These are phyloP conservation scores for Talaromyces amestolkiae DNA, from an alignment of 2,329 filamentous ascomycete species.

Conservation along the genomic window DNA sequence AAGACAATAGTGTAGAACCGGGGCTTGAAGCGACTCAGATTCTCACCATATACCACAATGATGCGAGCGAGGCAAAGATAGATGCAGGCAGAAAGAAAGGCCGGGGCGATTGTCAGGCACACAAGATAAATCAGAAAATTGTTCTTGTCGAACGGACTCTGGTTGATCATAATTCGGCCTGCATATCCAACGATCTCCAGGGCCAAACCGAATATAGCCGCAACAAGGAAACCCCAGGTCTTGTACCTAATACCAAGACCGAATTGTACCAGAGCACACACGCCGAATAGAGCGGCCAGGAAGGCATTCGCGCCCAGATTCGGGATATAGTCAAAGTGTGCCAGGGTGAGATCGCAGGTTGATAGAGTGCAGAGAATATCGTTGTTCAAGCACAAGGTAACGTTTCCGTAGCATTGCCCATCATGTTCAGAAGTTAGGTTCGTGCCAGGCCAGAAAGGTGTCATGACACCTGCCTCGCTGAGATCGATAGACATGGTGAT, in stretches of 20 bases:
- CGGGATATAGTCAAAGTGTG: constrained; percentile 1
- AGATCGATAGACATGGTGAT: constrained; percentile 10
- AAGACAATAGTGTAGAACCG: constrained; percentile 10
- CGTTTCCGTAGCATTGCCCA: constrained; percentile 10
- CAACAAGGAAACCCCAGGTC: constrained; percentile 10
- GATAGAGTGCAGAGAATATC: neutral
- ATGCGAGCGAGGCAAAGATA: constrained; percentile 10
- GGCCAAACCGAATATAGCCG: neutral
- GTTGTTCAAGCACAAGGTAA: neutral
- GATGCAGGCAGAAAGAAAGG: constrained; percentile 1
- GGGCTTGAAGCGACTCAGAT: neutral
- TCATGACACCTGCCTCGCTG: constrained; percentile 8
- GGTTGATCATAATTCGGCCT: neutral
- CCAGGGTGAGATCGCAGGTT: neutral
- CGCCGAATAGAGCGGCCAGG: neutral
- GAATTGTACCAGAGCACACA: neutral
- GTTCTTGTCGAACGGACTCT: constrained; percentile 1
- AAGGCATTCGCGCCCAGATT: constrained; percentile 6
- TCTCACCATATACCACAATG: constrained; percentile 3
- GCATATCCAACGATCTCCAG: constrained; percentile 9
- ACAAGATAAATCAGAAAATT: neutral
- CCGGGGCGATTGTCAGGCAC: constrained; percentile 8
- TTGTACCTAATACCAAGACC: neutral
- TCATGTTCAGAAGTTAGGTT: constrained; percentile 10
- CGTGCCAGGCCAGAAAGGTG: constrained; percentile 8